phyloP scores from a whole-genome alignment of 2,329 filamentous ascomycete genomes.

The Grosmannia penicillata region DNA sequence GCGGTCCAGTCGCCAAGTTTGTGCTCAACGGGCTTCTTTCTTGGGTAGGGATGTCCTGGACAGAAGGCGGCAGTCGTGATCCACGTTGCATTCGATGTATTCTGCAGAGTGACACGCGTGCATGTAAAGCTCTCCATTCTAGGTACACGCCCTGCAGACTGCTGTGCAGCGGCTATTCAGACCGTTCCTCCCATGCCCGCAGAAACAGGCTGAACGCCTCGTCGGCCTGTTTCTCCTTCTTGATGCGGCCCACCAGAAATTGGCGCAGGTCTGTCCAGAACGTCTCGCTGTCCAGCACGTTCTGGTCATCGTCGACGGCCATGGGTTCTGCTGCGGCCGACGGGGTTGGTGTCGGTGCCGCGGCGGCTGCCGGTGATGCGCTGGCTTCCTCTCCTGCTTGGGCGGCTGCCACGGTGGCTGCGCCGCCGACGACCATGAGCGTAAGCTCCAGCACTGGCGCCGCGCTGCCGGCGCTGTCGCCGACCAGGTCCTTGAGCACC shows the following conservation, averaged over 20 bases:
- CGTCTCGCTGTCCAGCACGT: constrained; percentile 50
- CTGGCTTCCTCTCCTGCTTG: constrained; percentile 23
- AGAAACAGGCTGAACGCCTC: constrained; percentile 54
- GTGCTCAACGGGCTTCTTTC: too few relatives aligned
- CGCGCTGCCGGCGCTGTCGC: constrained; percentile 28
- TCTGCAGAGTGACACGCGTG: too few relatives aligned
- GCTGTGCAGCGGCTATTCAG: too few relatives aligned
- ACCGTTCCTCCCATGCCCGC: constrained; percentile 47
- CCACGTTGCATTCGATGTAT: too few relatives aligned
- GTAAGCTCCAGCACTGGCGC: constrained; percentile 55
- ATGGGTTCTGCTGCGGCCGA: not conserved
- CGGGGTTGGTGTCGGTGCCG: constrained; percentile 22
- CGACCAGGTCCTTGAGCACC: constrained; percentile 57
- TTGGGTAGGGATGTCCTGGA: too few relatives aligned
- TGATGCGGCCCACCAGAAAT: constrained; percentile 66
- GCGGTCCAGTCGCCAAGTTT: too few relatives aligned
- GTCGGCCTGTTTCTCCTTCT: constrained; percentile 51
- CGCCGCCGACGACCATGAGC: constrained; percentile 78
- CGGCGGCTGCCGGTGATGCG: constrained; percentile 20
- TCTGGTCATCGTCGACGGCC: constrained; percentile 15
- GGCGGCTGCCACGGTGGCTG: constrained; percentile 20
- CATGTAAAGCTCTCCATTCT: too few relatives aligned
- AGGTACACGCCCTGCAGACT: too few relatives aligned
- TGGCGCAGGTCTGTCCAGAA: constrained; percentile 82
- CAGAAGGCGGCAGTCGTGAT: too few relatives aligned